These are phyloP conservation scores for Apiotrichum akiyoshidainum DNA, from an alignment of 1,284 basidiomycete genomes.

Conservation along the genomic window DNA sequence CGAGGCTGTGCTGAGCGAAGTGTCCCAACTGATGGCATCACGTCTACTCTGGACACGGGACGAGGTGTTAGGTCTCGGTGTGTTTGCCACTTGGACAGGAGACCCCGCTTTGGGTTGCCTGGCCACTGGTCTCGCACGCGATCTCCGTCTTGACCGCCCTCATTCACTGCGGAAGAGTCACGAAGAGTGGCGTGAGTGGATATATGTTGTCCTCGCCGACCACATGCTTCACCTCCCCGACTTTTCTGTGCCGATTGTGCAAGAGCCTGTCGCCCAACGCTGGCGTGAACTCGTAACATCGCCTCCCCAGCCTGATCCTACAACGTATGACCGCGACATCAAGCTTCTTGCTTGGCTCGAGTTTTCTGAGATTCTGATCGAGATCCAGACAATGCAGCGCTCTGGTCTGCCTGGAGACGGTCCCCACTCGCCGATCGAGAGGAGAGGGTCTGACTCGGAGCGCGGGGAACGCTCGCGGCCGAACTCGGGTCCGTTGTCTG, in stretches of 20 bases:
- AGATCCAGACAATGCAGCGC: slow-evolving; percentile 19
- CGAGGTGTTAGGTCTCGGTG: slow-evolving; percentile 42
- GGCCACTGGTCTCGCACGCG: slow-evolving; percentile 39
- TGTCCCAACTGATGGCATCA: slow-evolving; percentile 30
- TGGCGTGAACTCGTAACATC: slow-evolving; percentile 42
- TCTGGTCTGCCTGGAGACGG: slow-evolving; percentile 2
- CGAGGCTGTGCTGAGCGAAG: slow-evolving; percentile 27
- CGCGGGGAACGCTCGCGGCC: slow-evolving; percentile 1
- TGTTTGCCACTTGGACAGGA: slow-evolving; percentile 48
- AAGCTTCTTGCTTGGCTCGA: slow-evolving; percentile 50
- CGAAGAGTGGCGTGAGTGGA: slow-evolving; percentile 49
- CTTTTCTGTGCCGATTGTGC: slow-evolving; percentile 32
- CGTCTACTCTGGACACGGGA: slow-evolving; percentile 37
- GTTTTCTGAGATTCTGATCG: slow-evolving; percentile 44
- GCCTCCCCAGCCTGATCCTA: slow-evolving; percentile 27
- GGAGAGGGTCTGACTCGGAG: slow-evolving; percentile 5
- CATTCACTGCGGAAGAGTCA: slow-evolving; percentile 26
- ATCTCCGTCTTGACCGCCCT: slow-evolving; percentile 32
- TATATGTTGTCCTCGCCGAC: slow-evolving; percentile 47
- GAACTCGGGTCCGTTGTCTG: neutral
- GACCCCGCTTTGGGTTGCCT: slow-evolving; percentile 37
- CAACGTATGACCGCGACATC: slow-evolving; percentile 43
- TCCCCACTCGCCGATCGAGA: slow-evolving; percentile 2
- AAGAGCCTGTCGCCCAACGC: slow-evolving; percentile 29
- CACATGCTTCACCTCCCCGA: slow-evolving; percentile 41